Evolutionary conservation across 345 rosid genomes (phyloP).

Genomic region (Conringia planisiliqua): DNA sequence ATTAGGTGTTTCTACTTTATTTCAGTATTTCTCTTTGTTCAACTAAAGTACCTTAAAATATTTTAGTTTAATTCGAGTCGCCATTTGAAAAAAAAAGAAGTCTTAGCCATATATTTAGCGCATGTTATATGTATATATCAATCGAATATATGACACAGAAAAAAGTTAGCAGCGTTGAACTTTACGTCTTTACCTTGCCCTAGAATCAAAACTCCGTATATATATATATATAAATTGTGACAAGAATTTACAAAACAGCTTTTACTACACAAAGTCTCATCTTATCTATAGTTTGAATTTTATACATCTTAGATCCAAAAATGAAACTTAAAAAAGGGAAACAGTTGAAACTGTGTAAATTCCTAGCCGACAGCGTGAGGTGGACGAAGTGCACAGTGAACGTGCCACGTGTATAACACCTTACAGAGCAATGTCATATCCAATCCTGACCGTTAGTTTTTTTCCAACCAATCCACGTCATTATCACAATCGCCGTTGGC

Average conservation of each 20-base stretch:
- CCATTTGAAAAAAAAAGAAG: not conserved
- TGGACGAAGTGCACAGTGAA: slow-evolving; percentile 9
- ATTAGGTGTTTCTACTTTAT: not conserved
- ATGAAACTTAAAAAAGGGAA: not conserved
- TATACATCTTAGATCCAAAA: not conserved
- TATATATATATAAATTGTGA: not conserved
- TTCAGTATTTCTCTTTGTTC: not conserved
- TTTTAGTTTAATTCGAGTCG: not conserved
- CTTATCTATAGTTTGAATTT: not conserved
- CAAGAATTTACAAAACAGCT: not conserved
- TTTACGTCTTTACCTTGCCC: not conserved
- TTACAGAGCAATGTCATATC: not conserved
- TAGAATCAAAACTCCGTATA: not conserved
- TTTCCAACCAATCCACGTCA: slow-evolving; percentile 13
- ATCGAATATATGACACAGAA: not conserved
- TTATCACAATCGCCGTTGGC: slow-evolving; percentile 5
- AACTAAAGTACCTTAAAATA: not conserved
- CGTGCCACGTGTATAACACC: slow-evolving; percentile 14
- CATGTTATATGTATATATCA: not conserved
- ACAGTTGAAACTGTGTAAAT: not conserved
- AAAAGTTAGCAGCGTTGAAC: not conserved
- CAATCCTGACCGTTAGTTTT: not conserved
- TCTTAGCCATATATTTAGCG: not conserved
- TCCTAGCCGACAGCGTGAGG: slow-evolving; percentile 19
- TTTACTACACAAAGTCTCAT: not conserved